Percentiles rank a stretch among this genome's conserved stretches.
These are phyloP conservation scores for Sarcodon sp. DNA, from an alignment of 768 basidiomycete species.

Conservation along the genomic window DNA sequence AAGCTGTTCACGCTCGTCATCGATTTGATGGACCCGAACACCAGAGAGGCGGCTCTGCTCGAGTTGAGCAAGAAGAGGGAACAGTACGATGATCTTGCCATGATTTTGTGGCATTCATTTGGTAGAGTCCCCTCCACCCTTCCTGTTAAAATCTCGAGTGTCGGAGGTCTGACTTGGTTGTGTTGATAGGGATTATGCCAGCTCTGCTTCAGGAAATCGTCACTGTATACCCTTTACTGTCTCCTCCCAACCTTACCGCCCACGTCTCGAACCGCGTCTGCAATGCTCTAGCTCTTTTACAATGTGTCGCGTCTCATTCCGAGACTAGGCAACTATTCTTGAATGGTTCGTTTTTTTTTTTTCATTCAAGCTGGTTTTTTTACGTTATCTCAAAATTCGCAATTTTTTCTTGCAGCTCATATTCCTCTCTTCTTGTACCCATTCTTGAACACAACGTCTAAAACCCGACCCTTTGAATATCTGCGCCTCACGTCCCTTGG, in stretches of 20 bases:
- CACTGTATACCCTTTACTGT: constrained; percentile 91
- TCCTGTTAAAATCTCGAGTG: background rate
- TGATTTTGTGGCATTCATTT: constrained; percentile 97
- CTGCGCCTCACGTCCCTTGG: constrained; percentile 98
- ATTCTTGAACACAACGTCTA: constrained; percentile 96
- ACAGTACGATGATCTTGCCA: constrained; percentile 95
- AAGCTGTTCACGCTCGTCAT: constrained; percentile 90
- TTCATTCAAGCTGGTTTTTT: background rate
- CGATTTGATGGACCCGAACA: constrained; percentile 68
- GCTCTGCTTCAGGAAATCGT: constrained; percentile 96
- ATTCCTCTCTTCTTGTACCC: constrained; percentile 94
- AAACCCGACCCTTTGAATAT: constrained; percentile 99
- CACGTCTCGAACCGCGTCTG: constrained; percentile 98
- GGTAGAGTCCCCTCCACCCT: constrained; percentile 34
- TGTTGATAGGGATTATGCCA: constrained; percentile 83
- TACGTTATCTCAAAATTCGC: background rate
- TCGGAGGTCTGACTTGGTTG: background rate
- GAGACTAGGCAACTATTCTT: constrained; percentile 94
- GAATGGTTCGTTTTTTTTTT: constrained; percentile 46
- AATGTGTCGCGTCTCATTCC: constrained; percentile 96
- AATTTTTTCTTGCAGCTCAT: constrained; percentile 47
- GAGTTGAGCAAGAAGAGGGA: constrained; percentile 98
- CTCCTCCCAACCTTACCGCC: constrained; percentile 91
- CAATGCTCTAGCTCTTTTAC: constrained; percentile 93
- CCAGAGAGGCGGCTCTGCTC: constrained; percentile 82